A percentile compares a stretch with the other conserved stretches of the same genome.
phyloP scores from a whole-genome alignment of 345 rosid genomes.

The Mallotus nudiflorus region DNA sequence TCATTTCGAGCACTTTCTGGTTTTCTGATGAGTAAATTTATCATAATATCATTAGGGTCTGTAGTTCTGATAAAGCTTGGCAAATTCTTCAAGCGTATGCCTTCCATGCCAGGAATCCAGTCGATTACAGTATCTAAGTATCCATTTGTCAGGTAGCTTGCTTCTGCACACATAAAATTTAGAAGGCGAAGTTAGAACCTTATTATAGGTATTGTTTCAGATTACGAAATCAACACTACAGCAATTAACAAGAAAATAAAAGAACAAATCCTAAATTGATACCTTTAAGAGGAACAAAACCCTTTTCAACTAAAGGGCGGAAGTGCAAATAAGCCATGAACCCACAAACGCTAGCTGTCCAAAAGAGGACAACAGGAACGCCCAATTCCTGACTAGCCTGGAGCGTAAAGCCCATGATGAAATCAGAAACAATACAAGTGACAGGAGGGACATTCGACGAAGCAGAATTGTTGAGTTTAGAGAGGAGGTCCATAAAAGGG shows the following conservation, averaged over 20 bases:
- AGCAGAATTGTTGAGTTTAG: slow-evolving; percentile 6
- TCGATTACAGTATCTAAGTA: slow-evolving; percentile 18
- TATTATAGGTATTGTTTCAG: too few relatives aligned
- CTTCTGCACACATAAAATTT: slow-evolving; percentile 1
- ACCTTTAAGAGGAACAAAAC: slow-evolving; percentile 14
- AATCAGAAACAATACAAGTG: slow-evolving; percentile 15
- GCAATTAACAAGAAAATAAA: too few relatives aligned
- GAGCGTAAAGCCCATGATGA: slow-evolving; percentile 17
- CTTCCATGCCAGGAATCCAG: slow-evolving; percentile 17
- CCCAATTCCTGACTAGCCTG: neutral
- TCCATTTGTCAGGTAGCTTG: slow-evolving; percentile 18
- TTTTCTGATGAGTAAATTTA: neutral
- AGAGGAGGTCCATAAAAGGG: slow-evolving; percentile 11
- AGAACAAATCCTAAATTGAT: too few relatives aligned
- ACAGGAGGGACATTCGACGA: neutral
- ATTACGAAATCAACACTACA: too few relatives aligned
- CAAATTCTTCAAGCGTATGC: slow-evolving; percentile 7
- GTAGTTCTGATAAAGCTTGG: slow-evolving; percentile 20
- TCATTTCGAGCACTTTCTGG: slow-evolving; percentile 1
- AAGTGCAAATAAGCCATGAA: slow-evolving; percentile 7
- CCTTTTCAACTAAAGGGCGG: slow-evolving; percentile 13
- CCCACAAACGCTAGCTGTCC: slow-evolving; percentile 20
- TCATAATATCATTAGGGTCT: slow-evolving; percentile 11
- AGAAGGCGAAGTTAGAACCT: neutral
- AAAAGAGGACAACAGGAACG: slow-evolving; percentile 8